Evolutionary conservation across 1,139 yeast genomes (phyloP).

Genomic region (Diutina mesorugosa): DNA sequence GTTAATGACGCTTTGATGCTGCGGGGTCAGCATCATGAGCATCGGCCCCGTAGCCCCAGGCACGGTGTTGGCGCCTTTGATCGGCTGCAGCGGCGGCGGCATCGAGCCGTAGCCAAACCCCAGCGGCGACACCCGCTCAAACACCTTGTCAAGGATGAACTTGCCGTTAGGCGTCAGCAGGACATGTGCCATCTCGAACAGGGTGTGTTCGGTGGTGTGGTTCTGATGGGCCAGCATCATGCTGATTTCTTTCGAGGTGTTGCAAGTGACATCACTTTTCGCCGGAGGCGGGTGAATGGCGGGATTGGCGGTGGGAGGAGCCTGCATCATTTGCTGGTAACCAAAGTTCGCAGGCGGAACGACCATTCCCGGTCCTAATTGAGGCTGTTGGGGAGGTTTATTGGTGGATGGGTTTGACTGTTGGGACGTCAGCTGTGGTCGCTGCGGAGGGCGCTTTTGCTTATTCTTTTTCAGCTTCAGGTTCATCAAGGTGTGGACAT

Average conservation of each 20-base stretch:
- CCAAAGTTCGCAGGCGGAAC: background rate
- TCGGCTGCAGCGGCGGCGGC: background rate
- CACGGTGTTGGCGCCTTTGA: background rate
- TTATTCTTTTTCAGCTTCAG: slow-evolving; percentile 2
- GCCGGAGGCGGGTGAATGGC: background rate
- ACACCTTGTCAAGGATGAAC: slow-evolving; percentile 25
- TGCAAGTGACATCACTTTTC: slow-evolving; percentile 6
- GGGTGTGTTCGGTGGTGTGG: slow-evolving; percentile 19
- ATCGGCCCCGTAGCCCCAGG: background rate
- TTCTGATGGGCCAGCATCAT: slow-evolving; percentile 6
- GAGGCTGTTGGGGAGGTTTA: background rate
- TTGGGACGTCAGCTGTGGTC: slow-evolving; percentile 3
- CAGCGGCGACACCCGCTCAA: slow-evolving; percentile 28
- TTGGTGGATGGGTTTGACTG: background rate
- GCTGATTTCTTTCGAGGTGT: slow-evolving; percentile 8
- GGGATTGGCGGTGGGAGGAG: background rate
- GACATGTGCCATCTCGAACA: slow-evolving; percentile 22
- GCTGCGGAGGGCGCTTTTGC: slow-evolving; percentile 1
- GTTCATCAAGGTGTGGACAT: slow-evolving; percentile 24
- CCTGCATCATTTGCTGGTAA: background rate
- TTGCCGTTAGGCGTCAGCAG: slow-evolving; percentile 32
- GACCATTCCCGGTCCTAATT: background rate
- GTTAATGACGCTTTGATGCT: background rate
- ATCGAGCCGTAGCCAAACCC: slow-evolving; percentile 2
- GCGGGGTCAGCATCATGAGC: slow-evolving; percentile 2